Percentiles rank a stretch among this genome's conserved stretches.
phyloP scores from a whole-genome alignment of 2,329 filamentous ascomycete species.

The Fulvia fulva region DNA sequence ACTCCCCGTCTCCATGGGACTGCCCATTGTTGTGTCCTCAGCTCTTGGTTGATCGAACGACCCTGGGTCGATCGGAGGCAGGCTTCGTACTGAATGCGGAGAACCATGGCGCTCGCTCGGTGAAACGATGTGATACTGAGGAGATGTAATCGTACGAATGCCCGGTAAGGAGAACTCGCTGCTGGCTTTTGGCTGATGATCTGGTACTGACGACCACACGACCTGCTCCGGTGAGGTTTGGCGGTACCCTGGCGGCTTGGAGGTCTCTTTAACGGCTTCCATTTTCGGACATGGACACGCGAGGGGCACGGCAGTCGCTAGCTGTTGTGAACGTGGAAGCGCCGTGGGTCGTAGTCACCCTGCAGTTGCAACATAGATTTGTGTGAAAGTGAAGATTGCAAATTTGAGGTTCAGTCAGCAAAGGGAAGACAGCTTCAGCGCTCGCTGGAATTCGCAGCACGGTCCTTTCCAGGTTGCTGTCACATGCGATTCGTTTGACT shows the following conservation, averaged over 20 bases:
- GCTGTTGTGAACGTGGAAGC: slow-evolving; percentile 20
- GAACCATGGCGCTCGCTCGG: slow-evolving; percentile 20
- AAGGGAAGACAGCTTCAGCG: too few relatives aligned
- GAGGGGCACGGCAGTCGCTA: slow-evolving; percentile 4
- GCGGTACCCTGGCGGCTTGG: slow-evolving; percentile 40
- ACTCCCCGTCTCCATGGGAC: slow-evolving; percentile 44
- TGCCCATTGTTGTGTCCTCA: slow-evolving; percentile 37
- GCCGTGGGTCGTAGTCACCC: slow-evolving; percentile 13
- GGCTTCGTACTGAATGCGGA: slow-evolving; percentile 26
- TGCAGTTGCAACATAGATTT: slow-evolving; percentile 12
- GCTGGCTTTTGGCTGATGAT: slow-evolving; percentile 10
- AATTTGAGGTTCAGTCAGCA: neutral
- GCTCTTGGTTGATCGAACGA: slow-evolving; percentile 25
- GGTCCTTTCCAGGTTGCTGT: too few relatives aligned
- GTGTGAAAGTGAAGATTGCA: neutral
- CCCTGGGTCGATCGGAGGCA: slow-evolving; percentile 37
- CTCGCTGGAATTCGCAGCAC: too few relatives aligned
- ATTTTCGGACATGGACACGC: slow-evolving; percentile 18
- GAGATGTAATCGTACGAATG: slow-evolving; percentile 42
- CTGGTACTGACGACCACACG: slow-evolving; percentile 17
- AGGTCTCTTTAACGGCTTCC: slow-evolving; percentile 32
- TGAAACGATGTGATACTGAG: slow-evolving; percentile 31
- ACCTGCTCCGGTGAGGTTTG: slow-evolving; percentile 33
- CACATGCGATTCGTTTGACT: too few relatives aligned
- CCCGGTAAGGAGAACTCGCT: slow-evolving; percentile 40